A percentile compares a stretch with the other conserved stretches of the same genome.
Evolutionary conservation across 192 early-diverging fungal genomes (phyloP).

Genomic region (Mortierella claussenii): DNA sequence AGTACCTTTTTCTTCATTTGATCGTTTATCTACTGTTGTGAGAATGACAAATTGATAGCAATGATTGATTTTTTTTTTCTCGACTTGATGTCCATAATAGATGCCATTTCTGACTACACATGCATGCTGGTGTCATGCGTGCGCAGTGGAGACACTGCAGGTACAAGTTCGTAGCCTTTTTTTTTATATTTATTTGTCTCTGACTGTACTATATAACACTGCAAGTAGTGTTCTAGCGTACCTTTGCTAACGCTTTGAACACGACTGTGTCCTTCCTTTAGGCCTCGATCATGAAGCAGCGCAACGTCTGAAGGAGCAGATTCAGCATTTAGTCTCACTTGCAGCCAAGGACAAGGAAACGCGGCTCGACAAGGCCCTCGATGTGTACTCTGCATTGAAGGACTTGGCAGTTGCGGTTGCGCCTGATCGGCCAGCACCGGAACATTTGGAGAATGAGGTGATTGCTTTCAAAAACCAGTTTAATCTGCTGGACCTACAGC

Average conservation of each 20-base stretch:
- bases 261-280: neutral
- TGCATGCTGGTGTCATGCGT: slow-evolving; percentile 14
- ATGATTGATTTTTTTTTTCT: neutral
- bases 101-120: slow-evolving; percentile 19
- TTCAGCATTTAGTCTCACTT: slow-evolving; percentile 16
- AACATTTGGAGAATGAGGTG: slow-evolving; percentile 18
- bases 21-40: neutral
- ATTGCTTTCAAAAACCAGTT: slow-evolving; percentile 25
- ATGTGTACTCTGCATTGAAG: slow-evolving; percentile 2
- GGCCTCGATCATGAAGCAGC: slow-evolving; percentile 20
- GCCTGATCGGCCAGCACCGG: neutral
- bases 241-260: no score
- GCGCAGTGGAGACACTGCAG: slow-evolving; percentile 24
- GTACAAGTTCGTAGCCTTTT: no score
- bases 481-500: slow-evolving; percentile 11
- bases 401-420: neutral
- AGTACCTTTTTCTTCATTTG: neutral
- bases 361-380: slow-evolving; percentile 10
- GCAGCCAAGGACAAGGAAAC: slow-evolving; percentile 15
- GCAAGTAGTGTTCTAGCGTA: no score
- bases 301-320: slow-evolving; percentile 16
- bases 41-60: no score
- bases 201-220: no score
- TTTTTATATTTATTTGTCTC: no score
- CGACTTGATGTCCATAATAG: slow-evolving; percentile 1